phyloP scores from a whole-genome alignment of 2,329 filamentous ascomycete genomes.

The Sporothrix schenckii region DNA sequence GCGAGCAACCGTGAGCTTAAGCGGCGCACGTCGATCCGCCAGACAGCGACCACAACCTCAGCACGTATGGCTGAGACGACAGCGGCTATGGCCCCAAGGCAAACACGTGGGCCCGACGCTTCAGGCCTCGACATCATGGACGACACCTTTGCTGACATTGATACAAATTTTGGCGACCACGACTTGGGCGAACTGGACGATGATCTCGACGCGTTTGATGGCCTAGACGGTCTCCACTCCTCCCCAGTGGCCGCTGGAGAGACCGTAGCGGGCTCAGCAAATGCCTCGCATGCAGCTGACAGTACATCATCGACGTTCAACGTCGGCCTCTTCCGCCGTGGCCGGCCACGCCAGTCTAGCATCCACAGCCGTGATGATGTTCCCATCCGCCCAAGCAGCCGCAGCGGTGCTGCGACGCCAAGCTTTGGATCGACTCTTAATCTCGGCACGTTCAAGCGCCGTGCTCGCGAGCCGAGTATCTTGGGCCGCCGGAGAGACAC shows the following conservation, averaged over 20 bases:
- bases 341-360: constrained; percentile 53
- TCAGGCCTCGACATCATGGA: constrained; percentile 53
- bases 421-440: constrained; percentile 57
- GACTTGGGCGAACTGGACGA: constrained; percentile 32
- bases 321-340: constrained; percentile 51
- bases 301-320: constrained; percentile 50
- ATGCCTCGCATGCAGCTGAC: constrained; percentile 47
- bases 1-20: constrained; percentile 45
- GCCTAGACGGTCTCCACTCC: constrained; percentile 37
- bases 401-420: constrained; percentile 53
- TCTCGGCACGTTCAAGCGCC: constrained; percentile 60
- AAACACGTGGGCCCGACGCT: constrained; percentile 43
- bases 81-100: constrained; percentile 40
- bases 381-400: constrained; percentile 58
- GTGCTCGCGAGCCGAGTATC: constrained; percentile 64
- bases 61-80: constrained; percentile 20
- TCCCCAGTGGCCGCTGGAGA: constrained; percentile 24
- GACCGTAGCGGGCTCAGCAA: not conserved
- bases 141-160: constrained; percentile 51
- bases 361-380: constrained; percentile 55
- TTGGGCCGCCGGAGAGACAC: constrained; percentile 51
- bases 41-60: constrained; percentile 31
- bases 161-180: constrained; percentile 46
- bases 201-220: constrained; percentile 35
- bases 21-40: constrained; percentile 36